phyloP scores from a whole-genome alignment of 495 filamentous ascomycete species.

The Xylaria grammica region DNA sequence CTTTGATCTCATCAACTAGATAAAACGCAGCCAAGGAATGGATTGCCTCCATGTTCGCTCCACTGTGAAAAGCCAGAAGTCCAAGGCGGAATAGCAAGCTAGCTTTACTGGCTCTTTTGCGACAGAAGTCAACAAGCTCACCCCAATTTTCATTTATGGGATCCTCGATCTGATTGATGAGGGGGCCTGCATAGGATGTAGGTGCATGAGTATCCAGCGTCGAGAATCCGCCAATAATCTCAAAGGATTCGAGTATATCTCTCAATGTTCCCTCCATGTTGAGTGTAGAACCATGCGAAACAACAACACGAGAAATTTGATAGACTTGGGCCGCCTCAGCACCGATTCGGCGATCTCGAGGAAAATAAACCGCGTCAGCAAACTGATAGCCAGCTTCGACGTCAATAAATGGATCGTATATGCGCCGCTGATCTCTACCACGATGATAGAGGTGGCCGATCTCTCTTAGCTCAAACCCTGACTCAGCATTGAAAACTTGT shows the following conservation, averaged over 20 bases:
- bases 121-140: conserved; percentile 40
- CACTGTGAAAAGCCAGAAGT: conserved; percentile 26
- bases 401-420: conserved; percentile 44
- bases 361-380: conserved; percentile 21
- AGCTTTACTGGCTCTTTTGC: conserved; percentile 20
- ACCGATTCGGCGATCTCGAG: conserved; percentile 29
- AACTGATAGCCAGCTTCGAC: conserved; percentile 10
- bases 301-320: conserved; percentile 37
- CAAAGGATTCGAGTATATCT: conserved; percentile 31
- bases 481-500: conserved; percentile 32
- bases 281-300: conserved; percentile 30
- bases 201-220: conserved; percentile 19
- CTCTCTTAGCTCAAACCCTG: conserved; percentile 4
- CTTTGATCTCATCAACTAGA: conserved; percentile 33
- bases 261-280: conserved; percentile 29
- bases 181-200: conserved; percentile 26
- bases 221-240: conserved; percentile 45
- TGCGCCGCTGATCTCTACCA: conserved; percentile 40
- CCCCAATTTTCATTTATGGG: conserved; percentile 46
- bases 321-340: conserved; percentile 33
- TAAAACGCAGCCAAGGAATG: conserved; percentile 37
- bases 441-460: conserved; percentile 40
- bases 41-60: conserved; percentile 39
- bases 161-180: conserved; percentile 42
- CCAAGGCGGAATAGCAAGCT: conserved; percentile 39